These are phyloP conservation scores for Vigna trinervia DNA, from an alignment of 306 rosid genomes.

Conservation along the genomic window DNA sequence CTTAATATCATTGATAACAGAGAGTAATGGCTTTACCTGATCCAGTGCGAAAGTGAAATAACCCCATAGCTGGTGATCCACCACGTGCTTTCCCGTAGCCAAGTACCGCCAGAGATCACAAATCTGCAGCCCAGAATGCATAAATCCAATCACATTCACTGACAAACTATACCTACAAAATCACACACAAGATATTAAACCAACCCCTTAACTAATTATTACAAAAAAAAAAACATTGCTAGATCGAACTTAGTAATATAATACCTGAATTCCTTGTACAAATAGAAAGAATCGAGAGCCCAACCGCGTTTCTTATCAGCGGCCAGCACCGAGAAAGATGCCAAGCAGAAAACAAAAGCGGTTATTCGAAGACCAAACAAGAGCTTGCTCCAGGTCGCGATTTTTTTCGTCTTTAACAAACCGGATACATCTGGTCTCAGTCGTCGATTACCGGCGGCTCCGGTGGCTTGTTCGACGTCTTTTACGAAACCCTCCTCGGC, in stretches of 20 bases:
- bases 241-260: neutral
- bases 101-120: constrained; percentile 55
- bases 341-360: constrained; percentile 62
- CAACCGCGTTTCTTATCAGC: constrained; percentile 70
- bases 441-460: constrained; percentile 44
- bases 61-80: constrained; percentile 52
- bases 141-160: constrained; percentile 73
- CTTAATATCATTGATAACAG: neutral
- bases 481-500: constrained; percentile 55
- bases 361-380: constrained; percentile 62
- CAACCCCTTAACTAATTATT: neutral
- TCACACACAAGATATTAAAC: constrained; percentile 1
- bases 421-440: constrained; percentile 54
- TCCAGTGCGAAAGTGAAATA: constrained; percentile 71
- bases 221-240: neutral
- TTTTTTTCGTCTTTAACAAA: constrained; percentile 47
- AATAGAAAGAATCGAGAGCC: constrained; percentile 75
- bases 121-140: constrained; percentile 68
- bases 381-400: constrained; percentile 53
- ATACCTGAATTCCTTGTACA: constrained; percentile 81
- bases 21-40: constrained; percentile 59
- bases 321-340: constrained; percentile 75
- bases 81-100: constrained; percentile 49
- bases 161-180: constrained; percentile 70
- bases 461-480: constrained; percentile 44